Conservation (phyloP, 2,329 filamentous ascomycete species). For the Blastomyces percursus region DNA sequence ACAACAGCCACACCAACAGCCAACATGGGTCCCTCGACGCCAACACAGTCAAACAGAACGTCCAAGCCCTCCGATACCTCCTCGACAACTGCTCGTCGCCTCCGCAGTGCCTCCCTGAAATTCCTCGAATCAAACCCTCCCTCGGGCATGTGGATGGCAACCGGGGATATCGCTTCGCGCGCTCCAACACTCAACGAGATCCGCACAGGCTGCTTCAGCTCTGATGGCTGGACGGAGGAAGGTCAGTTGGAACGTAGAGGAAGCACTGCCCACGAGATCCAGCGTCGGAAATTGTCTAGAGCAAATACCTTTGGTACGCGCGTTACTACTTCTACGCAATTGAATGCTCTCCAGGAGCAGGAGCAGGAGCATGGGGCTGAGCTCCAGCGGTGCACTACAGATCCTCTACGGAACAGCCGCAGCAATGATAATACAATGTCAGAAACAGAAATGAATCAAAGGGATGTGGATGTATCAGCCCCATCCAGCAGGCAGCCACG, state of each 20-base stretch:
- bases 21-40: not conserved
- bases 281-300: slow-evolving; percentile 17
- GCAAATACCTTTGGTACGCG: slow-evolving; percentile 14
- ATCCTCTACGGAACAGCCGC: not conserved
- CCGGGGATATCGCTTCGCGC: slow-evolving; percentile 22
- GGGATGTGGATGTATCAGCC: not conserved
- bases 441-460: not conserved
- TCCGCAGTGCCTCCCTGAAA: slow-evolving; percentile 8
- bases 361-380: not conserved
- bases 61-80: not conserved
- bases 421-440: not conserved
- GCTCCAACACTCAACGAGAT: slow-evolving; percentile 24
- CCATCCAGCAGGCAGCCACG: not conserved
- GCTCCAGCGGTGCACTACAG: not conserved
- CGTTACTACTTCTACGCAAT: not conserved
- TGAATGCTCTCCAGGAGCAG: not conserved
- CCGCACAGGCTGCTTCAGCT: slow-evolving; percentile 20
- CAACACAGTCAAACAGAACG: not conserved
- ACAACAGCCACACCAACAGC: not conserved
- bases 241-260: slow-evolving; percentile 22
- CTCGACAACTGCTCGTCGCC: slow-evolving; percentile 1
- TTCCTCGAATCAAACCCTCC: slow-evolving; percentile 25
- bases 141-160: slow-evolving; percentile 25
- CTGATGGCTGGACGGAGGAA: slow-evolving; percentile 24
- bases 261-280: slow-evolving; percentile 22